These are phyloP conservation scores for Penicillium maclennaniae DNA, from an alignment of 495 filamentous ascomycete genomes.

Conservation along the genomic window DNA sequence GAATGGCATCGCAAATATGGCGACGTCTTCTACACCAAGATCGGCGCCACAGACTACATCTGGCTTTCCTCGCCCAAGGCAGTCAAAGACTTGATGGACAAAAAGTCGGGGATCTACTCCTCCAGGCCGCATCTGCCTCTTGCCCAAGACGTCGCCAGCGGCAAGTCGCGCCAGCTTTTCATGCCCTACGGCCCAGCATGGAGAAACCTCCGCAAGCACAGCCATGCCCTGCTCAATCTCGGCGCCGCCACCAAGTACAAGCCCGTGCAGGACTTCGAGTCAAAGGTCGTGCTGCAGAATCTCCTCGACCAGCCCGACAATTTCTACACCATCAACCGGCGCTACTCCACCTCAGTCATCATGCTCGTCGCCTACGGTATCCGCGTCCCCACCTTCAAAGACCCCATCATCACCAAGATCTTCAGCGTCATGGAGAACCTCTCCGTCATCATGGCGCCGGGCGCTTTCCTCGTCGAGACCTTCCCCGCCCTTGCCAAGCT, in stretches of 20 bases:
- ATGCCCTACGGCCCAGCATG: slow-evolving; percentile 45
- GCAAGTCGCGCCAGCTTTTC: slow-evolving; percentile 33
- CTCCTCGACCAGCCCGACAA: slow-evolving; percentile 19
- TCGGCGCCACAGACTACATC: slow-evolving; percentile 42
- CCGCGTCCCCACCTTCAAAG: slow-evolving; percentile 20
- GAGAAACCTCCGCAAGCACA: slow-evolving; percentile 33
- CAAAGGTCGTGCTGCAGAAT: slow-evolving; percentile 48
- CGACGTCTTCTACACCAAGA: slow-evolving; percentile 9
- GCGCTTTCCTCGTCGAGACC: slow-evolving; percentile 1
- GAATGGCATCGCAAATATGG: slow-evolving; percentile 1
- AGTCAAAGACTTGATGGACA: slow-evolving; percentile 38
- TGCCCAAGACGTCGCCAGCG: slow-evolving; percentile 18
- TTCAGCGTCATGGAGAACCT: neutral
- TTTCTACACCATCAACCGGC: slow-evolving; percentile 27
- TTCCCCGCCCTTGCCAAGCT: neutral
- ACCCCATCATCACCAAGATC: neutral
- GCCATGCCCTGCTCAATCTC: slow-evolving; percentile 26
- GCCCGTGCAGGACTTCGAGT: slow-evolving; percentile 46
- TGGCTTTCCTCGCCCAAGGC: slow-evolving; percentile 39
- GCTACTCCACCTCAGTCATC: slow-evolving; percentile 26
- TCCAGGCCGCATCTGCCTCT: slow-evolving; percentile 26
- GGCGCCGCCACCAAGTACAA: slow-evolving; percentile 22
- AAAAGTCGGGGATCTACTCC: slow-evolving; percentile 27
- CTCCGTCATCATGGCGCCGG: slow-evolving; percentile 1
- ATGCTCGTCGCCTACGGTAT: slow-evolving; percentile 28